Base-by-base conservation (phyloP, 1,284 basidiomycete genomes). In the Leccinum ponderosum region DNA sequence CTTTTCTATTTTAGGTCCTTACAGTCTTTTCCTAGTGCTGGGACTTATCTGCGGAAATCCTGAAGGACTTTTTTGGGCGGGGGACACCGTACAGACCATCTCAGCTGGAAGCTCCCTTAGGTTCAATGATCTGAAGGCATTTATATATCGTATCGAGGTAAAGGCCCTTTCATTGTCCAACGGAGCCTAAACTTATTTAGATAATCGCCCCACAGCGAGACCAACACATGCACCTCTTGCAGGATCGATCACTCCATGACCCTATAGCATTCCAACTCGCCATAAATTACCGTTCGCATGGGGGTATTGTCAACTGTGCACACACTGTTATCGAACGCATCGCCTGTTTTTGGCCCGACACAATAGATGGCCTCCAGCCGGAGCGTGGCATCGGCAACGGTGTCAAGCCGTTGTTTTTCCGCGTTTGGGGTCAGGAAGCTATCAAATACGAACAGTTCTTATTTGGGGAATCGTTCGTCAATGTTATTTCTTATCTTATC, bases 21-120 rank as follows among this genome's bases (percentile, higher is more conserved):
- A 59, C 12, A 22, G 50, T 39, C n/a, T 29, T 15, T 20, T 33
- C 14, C 6, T 58, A 90, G 89, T 92, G 1, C 69, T 92, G 48
- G 76, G 87, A 11, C 75, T 73, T 0, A 68, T 91, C 3, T 90
- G 87, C 65, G 73, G 72, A 11, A 90, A 91, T 66, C 80, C 83
- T 0, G 76, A 87, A 56, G 90, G 90, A 0, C 73, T 89, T 22
- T 90, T 91, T 67, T 92, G 87, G 87, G 90, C 90, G 0, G 90
- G 90, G 0, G 90, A 92, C 67, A 92, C 90, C 0, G 89, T 90
- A 0, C 90, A 92, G 66, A 89, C 89, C 0, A 91, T 92, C 17
- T 85, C 86, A 0, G 80, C 83, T 2, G 90, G 90, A 0, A 89
- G 87, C 59, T 83, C 87, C 0, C 92, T 92, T 67, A 75, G 86